A percentile compares a stretch with the other conserved stretches of the same genome.
Evolutionary conservation across 129 eudicot species (phyloP).

Genomic region (Oenanthe sinensis): DNA sequence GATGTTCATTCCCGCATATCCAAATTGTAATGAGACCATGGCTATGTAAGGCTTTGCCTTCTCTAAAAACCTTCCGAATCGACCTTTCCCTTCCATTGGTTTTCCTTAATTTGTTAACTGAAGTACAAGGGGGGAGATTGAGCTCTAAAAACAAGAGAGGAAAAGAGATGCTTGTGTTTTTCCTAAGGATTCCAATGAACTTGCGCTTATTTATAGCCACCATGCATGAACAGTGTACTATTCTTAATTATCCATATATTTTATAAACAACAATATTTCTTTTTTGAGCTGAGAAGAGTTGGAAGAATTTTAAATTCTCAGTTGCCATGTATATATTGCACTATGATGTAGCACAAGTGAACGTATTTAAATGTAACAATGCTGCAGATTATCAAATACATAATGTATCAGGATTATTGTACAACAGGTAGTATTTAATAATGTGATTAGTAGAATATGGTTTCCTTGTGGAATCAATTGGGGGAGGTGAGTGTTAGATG

Average conservation of each 20-base stretch:
- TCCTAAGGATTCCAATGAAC: constrained; percentile 30
- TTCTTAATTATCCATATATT: not conserved
- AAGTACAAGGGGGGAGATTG: not conserved
- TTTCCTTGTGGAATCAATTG: constrained; percentile 37
- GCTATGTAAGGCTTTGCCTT: constrained; percentile 79
- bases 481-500: constrained; percentile 14
- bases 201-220: constrained; percentile 46
- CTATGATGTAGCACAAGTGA: not conserved
- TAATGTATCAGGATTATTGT: not conserved
- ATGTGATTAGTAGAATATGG: constrained; percentile 16
- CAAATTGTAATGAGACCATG: constrained; percentile 86
- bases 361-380: not conserved
- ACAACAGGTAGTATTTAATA: not conserved
- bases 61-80: constrained; percentile 40
- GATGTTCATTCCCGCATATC: constrained; percentile 95
- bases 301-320: not conserved
- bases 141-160: constrained; percentile 31
- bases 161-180: constrained; percentile 40
- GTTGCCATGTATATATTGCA: not conserved
- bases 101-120: not conserved
- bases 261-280: constrained; percentile 28
- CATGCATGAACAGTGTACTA: not conserved
- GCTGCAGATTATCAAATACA: not conserved
- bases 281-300: not conserved
- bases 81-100: constrained; percentile 60